phyloP scores from a whole-genome alignment of 75 land plant species.

The Pinus albicaulis region DNA sequence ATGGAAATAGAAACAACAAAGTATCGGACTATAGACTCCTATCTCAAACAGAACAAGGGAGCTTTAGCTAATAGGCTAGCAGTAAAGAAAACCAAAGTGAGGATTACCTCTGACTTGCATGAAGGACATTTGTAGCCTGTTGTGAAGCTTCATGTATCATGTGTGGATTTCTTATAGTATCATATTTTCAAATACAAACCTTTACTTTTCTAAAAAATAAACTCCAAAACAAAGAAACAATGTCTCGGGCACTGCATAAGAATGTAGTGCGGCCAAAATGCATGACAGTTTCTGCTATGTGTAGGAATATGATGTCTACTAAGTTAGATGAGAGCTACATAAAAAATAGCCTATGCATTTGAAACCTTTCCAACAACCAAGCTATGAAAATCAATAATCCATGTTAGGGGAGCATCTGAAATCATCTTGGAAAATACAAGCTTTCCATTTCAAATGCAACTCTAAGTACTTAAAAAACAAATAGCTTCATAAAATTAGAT shows the following conservation, averaged over 20 bases:
- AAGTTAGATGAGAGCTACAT: no score
- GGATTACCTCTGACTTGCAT: slow-evolving; percentile 2
- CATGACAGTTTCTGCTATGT: background rate
- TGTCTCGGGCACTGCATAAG: background rate
- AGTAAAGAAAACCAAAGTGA: background rate
- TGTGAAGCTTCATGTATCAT: background rate
- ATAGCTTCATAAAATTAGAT: no score
- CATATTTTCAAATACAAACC: background rate
- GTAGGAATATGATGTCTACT: background rate
- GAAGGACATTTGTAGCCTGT: background rate
- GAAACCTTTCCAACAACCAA: no score
- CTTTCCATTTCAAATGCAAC: no score
- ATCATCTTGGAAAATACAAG: no score
- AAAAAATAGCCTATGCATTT: no score
- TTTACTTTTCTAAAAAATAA: background rate
- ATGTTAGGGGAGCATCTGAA: no score
- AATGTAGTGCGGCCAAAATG: background rate
- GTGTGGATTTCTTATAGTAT: background rate
- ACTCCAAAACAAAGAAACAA: background rate
- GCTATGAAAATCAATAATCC: no score
- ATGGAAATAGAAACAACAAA: background rate
- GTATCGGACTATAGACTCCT: background rate
- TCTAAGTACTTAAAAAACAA: no score
- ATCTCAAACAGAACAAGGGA: background rate
- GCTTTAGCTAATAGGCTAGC: background rate